Percentiles rank a stretch among this genome's conserved stretches.
phyloP scores from a whole-genome alignment of 2,329 filamentous ascomycete species.

The Colletotrichum sp. region DNA sequence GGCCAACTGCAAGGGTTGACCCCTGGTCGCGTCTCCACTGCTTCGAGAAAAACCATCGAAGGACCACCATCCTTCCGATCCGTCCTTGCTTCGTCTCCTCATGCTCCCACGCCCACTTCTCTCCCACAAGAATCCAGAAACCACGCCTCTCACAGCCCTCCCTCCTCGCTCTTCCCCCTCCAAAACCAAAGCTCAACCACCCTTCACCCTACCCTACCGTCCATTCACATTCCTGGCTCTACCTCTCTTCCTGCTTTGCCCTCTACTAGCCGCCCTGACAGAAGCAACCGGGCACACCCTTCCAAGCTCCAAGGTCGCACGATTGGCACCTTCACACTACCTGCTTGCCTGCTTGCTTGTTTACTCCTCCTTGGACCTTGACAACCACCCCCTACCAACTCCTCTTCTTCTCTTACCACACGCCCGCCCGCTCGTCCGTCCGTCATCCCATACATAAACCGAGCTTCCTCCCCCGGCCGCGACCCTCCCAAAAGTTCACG shows the following conservation, averaged over 20 bases:
- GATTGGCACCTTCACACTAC: constrained; percentile 2
- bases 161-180: not conserved
- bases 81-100: not conserved
- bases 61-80: not conserved
- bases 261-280: constrained; percentile 14
- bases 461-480: constrained; percentile 25
- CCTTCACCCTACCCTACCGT: not conserved
- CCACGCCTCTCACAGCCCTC: not conserved
- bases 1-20: not conserved
- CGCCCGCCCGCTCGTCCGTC: constrained; percentile 11
- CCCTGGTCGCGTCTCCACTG: constrained; percentile 19
- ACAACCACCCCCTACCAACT: constrained; percentile 3
- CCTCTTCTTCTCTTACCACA: constrained; percentile 2
- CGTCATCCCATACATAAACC: constrained; percentile 39
- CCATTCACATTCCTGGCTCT: not conserved
- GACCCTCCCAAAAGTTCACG: constrained; percentile 30
- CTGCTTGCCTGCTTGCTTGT: constrained; percentile 7
- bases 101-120: not conserved
- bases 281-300: constrained; percentile 18
- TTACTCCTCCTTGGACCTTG: constrained; percentile 4
- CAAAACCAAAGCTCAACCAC: not conserved
- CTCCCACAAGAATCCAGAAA: not conserved
- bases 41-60: constrained; percentile 24
- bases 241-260: not conserved
- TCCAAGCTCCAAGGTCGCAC: constrained; percentile 11